Evolutionary conservation across 371 early-diverging fungal genomes (phyloP), one percentile per base, ranked within the genome.

Genomic region (Mucor saturninus): DNA sequence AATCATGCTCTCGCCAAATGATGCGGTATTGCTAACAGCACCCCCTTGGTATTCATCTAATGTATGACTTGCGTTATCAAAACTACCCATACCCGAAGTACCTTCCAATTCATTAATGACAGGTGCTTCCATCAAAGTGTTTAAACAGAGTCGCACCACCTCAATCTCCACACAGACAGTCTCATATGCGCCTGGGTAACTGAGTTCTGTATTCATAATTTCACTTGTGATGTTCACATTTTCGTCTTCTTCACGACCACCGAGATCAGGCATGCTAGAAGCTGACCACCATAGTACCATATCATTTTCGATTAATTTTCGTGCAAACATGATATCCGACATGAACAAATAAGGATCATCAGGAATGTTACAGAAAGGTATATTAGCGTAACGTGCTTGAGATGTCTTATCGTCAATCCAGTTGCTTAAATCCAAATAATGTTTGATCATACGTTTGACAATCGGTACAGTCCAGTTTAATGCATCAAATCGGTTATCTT

Each of bases 221-320:
- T 89, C 90, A 14, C 79, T 76, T 7, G 79, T 62, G 29, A 84
- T 82, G n/a, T 73, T 77, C 11, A 75, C 65, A 64, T 86, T 85
- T 55, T 93, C 91, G 51, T 94, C 94, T 39, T 88, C 82, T 71
- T 98, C 94, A 3, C 91, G 79, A 0, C 97, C 96, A 32, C 98
- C 97, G 3, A 98, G 76, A 70, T 97, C 97, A 3, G 98, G 97
- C 58, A 80, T 83, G 42, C 72, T 75, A 6, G 86, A 83, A 1
- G 87, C 70, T 21, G 95, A 95, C 89, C 92, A 96, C 99, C 99
- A 98, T 26, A 96, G 71, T 1, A 98, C 73, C 81, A 91, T 87
- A 57, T 94, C 93, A 37, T 85, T 83, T 30, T 84, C 70, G 13
- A 80, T 72, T 59, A 98, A 73, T 14, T 85, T 80, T 40, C 97